Base-by-base conservation (phyloP, 2,329 filamentous ascomycete genomes). In the Neofusicoccum ribis region DNA sequence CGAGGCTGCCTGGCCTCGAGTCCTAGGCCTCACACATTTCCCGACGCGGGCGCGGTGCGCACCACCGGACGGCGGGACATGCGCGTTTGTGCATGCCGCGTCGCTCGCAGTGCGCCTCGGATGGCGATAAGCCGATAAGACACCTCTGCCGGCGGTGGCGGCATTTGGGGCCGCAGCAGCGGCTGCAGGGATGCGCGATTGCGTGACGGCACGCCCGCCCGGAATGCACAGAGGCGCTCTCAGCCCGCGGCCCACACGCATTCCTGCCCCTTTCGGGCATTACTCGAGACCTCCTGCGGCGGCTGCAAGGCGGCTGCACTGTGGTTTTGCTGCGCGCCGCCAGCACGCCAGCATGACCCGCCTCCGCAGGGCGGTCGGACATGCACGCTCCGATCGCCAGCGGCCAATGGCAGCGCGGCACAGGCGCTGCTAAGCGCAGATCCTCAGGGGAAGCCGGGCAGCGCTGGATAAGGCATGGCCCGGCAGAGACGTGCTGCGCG, bases 371-470 rank as follows among this genome's bases (percentile, higher is more conserved):
- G 54, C 52, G 41, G 20, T 36, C 52, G 52, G 52, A 43, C 56
- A 60, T 60, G 56, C 56, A 43, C 43, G 41, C 41, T 60, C 56
- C 44, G 56, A 23, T 60, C 43, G 43, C 43, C 15, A 15, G 31
- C 27, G 27, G 43, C 56, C 56, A 60, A 60, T 60, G 34, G 43
- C 56, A 60, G 56, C 20, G 56, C 44, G 56, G 50, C 50, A 11
- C 31, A 50, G 47, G 47, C 47, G 47, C 27, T 36, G 37, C 52
- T 56, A 56, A 41, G 54, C 41, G 54, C 54, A 59, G 56, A 60
- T 60, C 56, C 56, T 60, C 56, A 60, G 56, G 56, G 56, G 56
- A 60, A 60, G 56, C 43, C 43, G 41, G 43, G 41, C 31, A 31
- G 41, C 31, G 54, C 54, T 58, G 39, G 39, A 58, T 9, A 23